phyloP scores from a whole-genome alignment of 352 stramenopile genomes.

The Phytophthora agathidicida region DNA sequence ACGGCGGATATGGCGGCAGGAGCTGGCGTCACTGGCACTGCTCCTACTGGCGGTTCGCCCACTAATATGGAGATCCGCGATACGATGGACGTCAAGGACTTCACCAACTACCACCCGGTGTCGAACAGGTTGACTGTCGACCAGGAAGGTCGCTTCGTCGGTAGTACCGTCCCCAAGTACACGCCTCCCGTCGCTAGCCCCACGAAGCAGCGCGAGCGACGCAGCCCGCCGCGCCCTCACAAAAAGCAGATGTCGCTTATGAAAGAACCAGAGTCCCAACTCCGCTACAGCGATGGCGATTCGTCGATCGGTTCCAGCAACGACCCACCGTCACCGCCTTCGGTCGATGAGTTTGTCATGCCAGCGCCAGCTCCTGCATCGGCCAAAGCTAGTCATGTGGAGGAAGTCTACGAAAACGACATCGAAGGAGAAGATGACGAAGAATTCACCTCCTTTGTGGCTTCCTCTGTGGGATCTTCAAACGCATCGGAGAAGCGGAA shows the following conservation, averaged over 20 bases:
- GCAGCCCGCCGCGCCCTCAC: conserved; percentile 10
- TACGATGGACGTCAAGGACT: conserved; percentile 81
- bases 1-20: conserved; percentile 41
- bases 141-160: conserved; percentile 70
- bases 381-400: background rate
- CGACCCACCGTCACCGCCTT: conserved; percentile 34
- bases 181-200: conserved; percentile 10
- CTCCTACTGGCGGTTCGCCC: conserved; percentile 11
- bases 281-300: conserved; percentile 25
- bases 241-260: conserved; percentile 15
- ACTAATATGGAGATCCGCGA: conserved; percentile 57
- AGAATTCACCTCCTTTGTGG: conserved; percentile 38
- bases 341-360: conserved; percentile 35
- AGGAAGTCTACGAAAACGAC: conserved; percentile 24
- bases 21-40: background rate
- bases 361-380: conserved; percentile 14
- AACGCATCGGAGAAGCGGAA: conserved; percentile 5
- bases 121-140: conserved; percentile 57
- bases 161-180: conserved; percentile 22
- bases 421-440: conserved; percentile 33
- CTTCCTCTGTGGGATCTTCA: conserved; percentile 15
- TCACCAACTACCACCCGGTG: conserved; percentile 64
- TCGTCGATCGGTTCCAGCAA: conserved; percentile 35
- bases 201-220: conserved; percentile 17
- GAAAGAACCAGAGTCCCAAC: conserved; percentile 31